Evolutionary conservation across 2,329 filamentous ascomycete genomes (phyloP).

Genomic region (Neofusicoccum sp.): DNA sequence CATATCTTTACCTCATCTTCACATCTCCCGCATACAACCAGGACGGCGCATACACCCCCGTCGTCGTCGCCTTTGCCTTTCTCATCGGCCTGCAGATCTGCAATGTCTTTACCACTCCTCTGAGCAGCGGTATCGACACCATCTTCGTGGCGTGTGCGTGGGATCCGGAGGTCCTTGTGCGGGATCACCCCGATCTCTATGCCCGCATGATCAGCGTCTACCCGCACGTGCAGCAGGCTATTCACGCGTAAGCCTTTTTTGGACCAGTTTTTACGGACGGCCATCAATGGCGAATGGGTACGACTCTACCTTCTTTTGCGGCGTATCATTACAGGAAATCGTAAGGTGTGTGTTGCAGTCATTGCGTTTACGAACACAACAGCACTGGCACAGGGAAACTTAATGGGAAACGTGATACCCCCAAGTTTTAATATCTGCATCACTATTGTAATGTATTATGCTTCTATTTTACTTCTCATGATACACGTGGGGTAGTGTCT

Average conservation of each 20-base stretch:
- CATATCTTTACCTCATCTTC: slow-evolving; percentile 84
- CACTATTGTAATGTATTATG: neutral
- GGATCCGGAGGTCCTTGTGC: slow-evolving; percentile 72
- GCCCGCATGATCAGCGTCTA: slow-evolving; percentile 78
- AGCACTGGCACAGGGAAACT: neutral
- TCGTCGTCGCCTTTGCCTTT: slow-evolving; percentile 84
- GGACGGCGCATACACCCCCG: slow-evolving; percentile 68
- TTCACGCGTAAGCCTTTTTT: slow-evolving; percentile 54
- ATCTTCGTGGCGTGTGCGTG: slow-evolving; percentile 80
- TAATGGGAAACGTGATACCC: slow-evolving; percentile 9
- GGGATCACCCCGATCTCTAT: slow-evolving; percentile 82
- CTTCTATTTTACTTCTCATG: neutral
- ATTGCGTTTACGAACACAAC: neutral
- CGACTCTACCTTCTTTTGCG: neutral
- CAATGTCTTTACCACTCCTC: slow-evolving; percentile 85
- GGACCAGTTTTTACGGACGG: neutral
- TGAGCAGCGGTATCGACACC: slow-evolving; percentile 87
- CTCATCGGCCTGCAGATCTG: slow-evolving; percentile 88
- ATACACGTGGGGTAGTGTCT: no score
- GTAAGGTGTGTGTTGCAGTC: neutral
- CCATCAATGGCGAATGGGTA: neutral
- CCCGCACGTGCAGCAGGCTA: slow-evolving; percentile 77
- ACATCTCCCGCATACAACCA: slow-evolving; percentile 79
- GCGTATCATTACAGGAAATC: neutral
- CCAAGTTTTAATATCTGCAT: neutral